Base-by-base conservation (phyloP, 768 basidiomycete genomes). In the Rhodotorula diobovata region DNA sequence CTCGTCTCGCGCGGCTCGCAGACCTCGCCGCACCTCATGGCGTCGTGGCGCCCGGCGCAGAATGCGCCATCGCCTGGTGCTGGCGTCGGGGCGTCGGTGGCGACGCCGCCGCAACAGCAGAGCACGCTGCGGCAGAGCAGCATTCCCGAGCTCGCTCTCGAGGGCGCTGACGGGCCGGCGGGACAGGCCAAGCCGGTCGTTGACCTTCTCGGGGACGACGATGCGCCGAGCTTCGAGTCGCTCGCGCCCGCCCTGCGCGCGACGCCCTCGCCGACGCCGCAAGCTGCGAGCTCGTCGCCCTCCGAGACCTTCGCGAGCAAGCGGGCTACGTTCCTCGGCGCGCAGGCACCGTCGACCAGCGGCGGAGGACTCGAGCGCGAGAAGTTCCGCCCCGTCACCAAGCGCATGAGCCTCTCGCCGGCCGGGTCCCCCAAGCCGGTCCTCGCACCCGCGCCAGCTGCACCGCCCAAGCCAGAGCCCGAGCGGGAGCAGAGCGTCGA, bases 1-100 rank as follows among this genome's bases (percentile, higher is more conserved):
- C 64, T 76, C 54, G 76, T 78, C 56, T 68, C 65, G 30, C 65
- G 74, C 56, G 70, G 45, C 12, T 74, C 72, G 32, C 77, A 78
- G 68, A 78, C 77, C 5, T 74, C 72, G 28, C 77, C 77, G 39
- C 58, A 64, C 62, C 68, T 76, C 4, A 67, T 78, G 46, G 72
- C 70, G 23, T 39, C 46, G 11, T 78, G 76, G 76, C 45, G 63
- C 39, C 39, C 57, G 11, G 5, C 30, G 16, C 50, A 66, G 30
- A 51, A 62, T 23, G 32, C 66, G 14, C 0, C 35, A 1, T 46
- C 51, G 8, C 14, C 41, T 2, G 41, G 41, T 43, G 3, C 41
- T 18, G 41, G 41, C 41, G 41, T 18, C 41, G 41, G 8, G 18
- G n/a, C 53, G n/a, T 32, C 39, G 28, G 12, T 61, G 35, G 30